Base-by-base conservation (phyloP, 1,139 yeast species). In the Lodderomyces parapsilosis region DNA sequence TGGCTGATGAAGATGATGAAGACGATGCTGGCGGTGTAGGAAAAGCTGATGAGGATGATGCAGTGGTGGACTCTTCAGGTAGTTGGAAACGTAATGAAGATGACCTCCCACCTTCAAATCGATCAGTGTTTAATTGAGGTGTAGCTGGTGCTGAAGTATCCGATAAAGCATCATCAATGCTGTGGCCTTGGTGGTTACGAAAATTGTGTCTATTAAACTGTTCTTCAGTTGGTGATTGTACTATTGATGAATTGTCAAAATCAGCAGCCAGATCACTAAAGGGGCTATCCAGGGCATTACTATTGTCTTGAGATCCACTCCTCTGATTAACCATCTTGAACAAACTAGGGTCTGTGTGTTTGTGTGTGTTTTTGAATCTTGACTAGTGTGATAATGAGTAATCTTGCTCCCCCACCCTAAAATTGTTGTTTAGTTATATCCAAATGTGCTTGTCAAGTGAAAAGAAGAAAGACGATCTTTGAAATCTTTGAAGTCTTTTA, bases 21-120 rank as follows among this genome's bases (percentile, higher is more conserved):
- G 46, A 23, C 7, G 46, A 15, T 28, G 34, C 43, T 24, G 43
- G 49, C 18, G 46, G 50, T 20, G 47, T 39, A 28, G 44, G 43
- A n/a, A 33, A 15, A 8, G 28, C 18, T 11, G 51, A 51, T 2
- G 51, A n/a, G n/a, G n/a, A n/a, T n/a, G n/a, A n/a, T n/a, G n/a
- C n/a, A n/a, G n/a, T n/a, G n/a, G n/a, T n/a, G n/a, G n/a, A 46
- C 25, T 35, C 48, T 9, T 47, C 42, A 7, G 64, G 65, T 11
- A 62, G 42, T 38, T 62, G 56, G 47, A 63, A 63, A 27, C 68
- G 47, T 28, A 63, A 49, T 3, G 65, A 56, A 33, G 55, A 59
- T 36, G 54, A 58, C 33, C 49, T 40, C 5, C 48, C 43, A 6
- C 38, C 27, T n/a, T 50, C 40, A 36, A 43, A 41, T 35, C 38